Base-by-base conservation (phyloP, 2,329 filamentous ascomycete genomes). In the Penicillium corylophilum region DNA sequence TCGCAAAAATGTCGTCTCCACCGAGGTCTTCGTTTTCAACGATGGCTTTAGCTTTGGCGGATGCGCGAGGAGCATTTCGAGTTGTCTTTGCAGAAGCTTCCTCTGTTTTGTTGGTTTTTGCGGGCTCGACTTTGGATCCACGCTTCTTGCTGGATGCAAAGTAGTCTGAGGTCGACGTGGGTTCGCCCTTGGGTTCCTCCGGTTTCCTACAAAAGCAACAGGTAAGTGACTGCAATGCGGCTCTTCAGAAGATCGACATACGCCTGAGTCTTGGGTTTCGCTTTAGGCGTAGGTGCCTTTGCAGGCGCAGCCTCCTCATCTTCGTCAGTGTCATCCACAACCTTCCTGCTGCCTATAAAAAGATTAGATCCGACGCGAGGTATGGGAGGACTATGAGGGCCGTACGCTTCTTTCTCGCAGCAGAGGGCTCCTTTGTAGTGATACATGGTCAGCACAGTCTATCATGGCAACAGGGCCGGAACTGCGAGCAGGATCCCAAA, bases 1-100 rank as follows among this genome's bases (percentile, higher is more conserved):
- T 86, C 13, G 86, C 88, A 70, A 92, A 92, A 18, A 96, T 91
- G 62, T 96, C 92, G 58, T 90, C 88, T n/a, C 83, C 87, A 3
- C 73, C 79, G 40, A 82, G 86, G 7, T 31, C 50, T 40, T 89
- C 79, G 29, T 85, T 86, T 47, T 89, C 82, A 59, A 87, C 18
- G 57, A 57, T 64, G 55, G 51, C 49, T 50, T 54, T 70, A 67
- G 66, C 69, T 60, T 71, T 74, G 51, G 73, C 70, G 13, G 61
- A 46, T 10, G 53, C 40, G 20, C 39, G 48, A 22, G 38, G 60
- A 48, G 42, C 33, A 15, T 20, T 51, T 41, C 28, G 36, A 6
- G 43, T 26, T 8, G 48, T 23, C 9, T 65, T 51, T 13, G 52
- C 59, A 22, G 65, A 60, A 44, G 29, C n/a, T 8, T 40, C 23